A percentile compares a stretch with the other conserved stretches of the same genome.
These are phyloP conservation scores for Penicillium dipodomyicola DNA, from an alignment of 495 filamentous ascomycete species.

Conservation along the genomic window DNA sequence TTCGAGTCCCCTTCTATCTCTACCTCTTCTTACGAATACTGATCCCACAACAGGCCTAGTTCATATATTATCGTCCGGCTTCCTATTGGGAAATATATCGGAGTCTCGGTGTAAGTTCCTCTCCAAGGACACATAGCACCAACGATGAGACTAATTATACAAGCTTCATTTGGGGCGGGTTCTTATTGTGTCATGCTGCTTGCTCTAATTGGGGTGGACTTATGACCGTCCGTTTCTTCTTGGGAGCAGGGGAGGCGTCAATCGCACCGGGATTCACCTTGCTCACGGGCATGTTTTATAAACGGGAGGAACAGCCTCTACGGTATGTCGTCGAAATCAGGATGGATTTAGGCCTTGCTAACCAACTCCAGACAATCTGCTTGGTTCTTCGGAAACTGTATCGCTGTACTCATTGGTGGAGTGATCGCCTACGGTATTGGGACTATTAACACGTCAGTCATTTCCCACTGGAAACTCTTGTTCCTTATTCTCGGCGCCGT, in stretches of 20 bases:
- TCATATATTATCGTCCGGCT: conserved; percentile 55
- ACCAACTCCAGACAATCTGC: conserved; percentile 25
- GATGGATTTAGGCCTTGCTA: background rate
- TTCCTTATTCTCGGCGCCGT: conserved; percentile 59
- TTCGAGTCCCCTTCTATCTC: background rate
- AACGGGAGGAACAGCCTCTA: conserved; percentile 47
- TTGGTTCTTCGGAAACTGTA: conserved; percentile 60
- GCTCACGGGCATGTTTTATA: conserved; percentile 54
- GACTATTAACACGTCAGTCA: conserved; percentile 34
- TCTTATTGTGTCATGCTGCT: conserved; percentile 44
- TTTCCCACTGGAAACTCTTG: conserved; percentile 48
- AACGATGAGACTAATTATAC: conserved; percentile 8
- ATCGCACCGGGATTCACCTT: conserved; percentile 36
- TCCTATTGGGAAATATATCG: conserved; percentile 52
- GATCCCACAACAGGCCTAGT: conserved; percentile 30
- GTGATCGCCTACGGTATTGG: conserved; percentile 58
- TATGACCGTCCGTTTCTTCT: conserved; percentile 51
- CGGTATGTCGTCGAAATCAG: conserved; percentile 29
- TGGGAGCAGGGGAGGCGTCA: conserved; percentile 56
- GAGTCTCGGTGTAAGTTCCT: conserved; percentile 33
- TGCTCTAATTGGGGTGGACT: conserved; percentile 50
- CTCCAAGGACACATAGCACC: background rate
- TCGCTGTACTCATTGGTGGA: conserved; percentile 60
- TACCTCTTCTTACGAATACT: background rate
- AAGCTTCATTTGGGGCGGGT: conserved; percentile 39